Conservation (phyloP, 768 basidiomycete species). For the Suillus occidentalis region DNA sequence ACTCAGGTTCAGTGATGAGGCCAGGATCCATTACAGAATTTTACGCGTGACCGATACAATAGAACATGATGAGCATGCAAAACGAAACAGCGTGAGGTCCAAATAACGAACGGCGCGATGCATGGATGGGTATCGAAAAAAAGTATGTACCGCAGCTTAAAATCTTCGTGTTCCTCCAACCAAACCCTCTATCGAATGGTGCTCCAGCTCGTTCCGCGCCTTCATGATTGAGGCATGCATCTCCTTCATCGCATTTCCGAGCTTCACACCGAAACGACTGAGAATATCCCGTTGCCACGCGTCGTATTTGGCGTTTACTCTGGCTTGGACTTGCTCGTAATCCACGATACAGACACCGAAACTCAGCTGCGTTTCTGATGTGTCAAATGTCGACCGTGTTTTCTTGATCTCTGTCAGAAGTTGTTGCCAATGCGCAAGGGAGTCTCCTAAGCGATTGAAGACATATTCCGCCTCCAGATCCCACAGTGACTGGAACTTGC, state of each 20-base stretch:
- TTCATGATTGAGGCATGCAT: slow-evolving; percentile 92
- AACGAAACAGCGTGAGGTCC: slow-evolving; percentile 3
- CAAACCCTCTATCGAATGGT: slow-evolving; percentile 92
- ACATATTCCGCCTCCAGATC: slow-evolving; percentile 97
- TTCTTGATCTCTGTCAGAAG: slow-evolving; percentile 97
- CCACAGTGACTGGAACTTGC: slow-evolving; percentile 98
- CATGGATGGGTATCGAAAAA: slow-evolving; percentile 1
- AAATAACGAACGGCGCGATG: background rate
- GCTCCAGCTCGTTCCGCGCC: slow-evolving; percentile 92
- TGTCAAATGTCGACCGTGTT: slow-evolving; percentile 94
- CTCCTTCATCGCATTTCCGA: slow-evolving; percentile 96
- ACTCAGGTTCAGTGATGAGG: background rate
- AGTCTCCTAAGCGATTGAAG: slow-evolving; percentile 93
- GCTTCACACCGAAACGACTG: slow-evolving; percentile 87
- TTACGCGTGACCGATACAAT: slow-evolving; percentile 1
- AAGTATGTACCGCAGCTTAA: background rate
- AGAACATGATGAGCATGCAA: slow-evolving; percentile 2
- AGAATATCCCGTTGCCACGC: slow-evolving; percentile 96
- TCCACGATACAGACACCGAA: slow-evolving; percentile 95
- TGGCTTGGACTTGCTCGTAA: slow-evolving; percentile 96
- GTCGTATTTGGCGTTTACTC: slow-evolving; percentile 99
- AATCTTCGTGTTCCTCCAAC: slow-evolving; percentile 45
- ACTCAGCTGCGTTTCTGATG: slow-evolving; percentile 86
- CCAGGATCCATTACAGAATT: slow-evolving; percentile 1
- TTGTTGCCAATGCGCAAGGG: slow-evolving; percentile 91